Base-by-base conservation (phyloP, 1,284 basidiomycete species). In the Erythrobasidium hasegawianum region DNA sequence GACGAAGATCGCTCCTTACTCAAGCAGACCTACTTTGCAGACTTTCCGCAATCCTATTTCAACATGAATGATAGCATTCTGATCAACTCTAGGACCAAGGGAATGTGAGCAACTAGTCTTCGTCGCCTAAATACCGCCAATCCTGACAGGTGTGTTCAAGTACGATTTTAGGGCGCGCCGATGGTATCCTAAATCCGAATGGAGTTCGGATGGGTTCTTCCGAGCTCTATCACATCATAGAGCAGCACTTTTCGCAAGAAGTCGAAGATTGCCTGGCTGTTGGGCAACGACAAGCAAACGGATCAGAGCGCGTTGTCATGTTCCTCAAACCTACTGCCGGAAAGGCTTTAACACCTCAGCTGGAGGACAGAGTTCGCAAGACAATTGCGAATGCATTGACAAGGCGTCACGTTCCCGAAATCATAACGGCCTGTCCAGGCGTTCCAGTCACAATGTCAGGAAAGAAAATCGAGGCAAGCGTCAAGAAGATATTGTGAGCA, bases 21-120 rank as follows among this genome's bases (percentile, higher is more conserved):
- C 67, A 70, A 74, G 66, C 76, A 77, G 40, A 73, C 76, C 1
- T 77, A 77, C 70, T 77, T 76, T 64, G 61, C 54, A 10, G 74
- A 76, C n/a, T n/a, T n/a, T n/a, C n/a, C n/a, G n/a, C n/a, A n/a
- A n/a, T n/a, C n/a, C n/a, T n/a, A n/a, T n/a, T n/a, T n/a, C n/a
- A n/a, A n/a, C n/a, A n/a, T n/a, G n/a, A n/a, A n/a, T n/a, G n/a
- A n/a, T n/a, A n/a, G n/a, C n/a, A n/a, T n/a, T n/a, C n/a, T n/a
- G n/a, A n/a, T n/a, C n/a, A n/a, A n/a, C n/a, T n/a, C n/a, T n/a
- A n/a, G n/a, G n/a, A n/a, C n/a, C n/a, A n/a, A n/a, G n/a, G n/a
- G n/a, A n/a, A n/a, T n/a, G n/a, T n/a, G n/a, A n/a, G n/a, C n/a
- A n/a, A n/a, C n/a, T n/a, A n/a, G n/a, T n/a, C n/a, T n/a, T n/a